Evolutionary conservation across 495 filamentous ascomycete genomes (phyloP), one percentile per base, ranked within the genome.

Genomic region (Terfezia claveryi): DNA sequence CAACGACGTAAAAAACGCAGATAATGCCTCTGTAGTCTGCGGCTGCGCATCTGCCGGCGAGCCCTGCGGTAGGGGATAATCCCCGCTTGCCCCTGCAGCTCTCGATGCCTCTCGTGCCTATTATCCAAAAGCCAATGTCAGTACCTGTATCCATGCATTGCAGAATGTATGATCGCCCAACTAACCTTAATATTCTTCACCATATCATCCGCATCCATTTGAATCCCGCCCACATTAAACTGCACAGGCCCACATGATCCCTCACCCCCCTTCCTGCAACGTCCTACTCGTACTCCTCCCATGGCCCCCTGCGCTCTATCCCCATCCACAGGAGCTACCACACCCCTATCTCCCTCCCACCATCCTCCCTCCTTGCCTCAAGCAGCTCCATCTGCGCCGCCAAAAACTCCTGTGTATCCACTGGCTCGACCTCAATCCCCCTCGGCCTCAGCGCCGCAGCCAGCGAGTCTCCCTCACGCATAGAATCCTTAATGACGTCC

Each of bases 141-240:
- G 57, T 7, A 32, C 27, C 27, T 32, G 27, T 32, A 32, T 32
- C 7, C 27, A 32, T 32, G 27, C 7, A 32, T 27, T 27, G 2
- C 27, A 5, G 5, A 27, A 27, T 27, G 5, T 32, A 32, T 32
- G 27, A 32, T 32, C 27, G 27, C 7, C 27, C 27, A 32, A 32
- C 70, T 60, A 70, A 91, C 87, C 76, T 85, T 86, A 50, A 94
- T 72, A 64, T 83, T 78, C 65, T 87, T 82, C 52, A 94, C 68
- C 83, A 93, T 91, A 58, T 94, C 91, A 62, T 96, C 89, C 9
- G 87, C 87, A 69, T 96, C 87, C 9, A 95, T 86, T 64, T 95
- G 88, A 55, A 96, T 94, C 55, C 89, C 89, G 20, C 88, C 89
- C 75, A 94, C 86, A 63, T 96, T 96, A 68, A 94, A 93, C 61